A percentile compares a stretch with the other conserved stretches of the same genome.
Conservation (phyloP, 2,329 filamentous ascomycete species). For the Stagonosporopsis chrysanthemi region DNA sequence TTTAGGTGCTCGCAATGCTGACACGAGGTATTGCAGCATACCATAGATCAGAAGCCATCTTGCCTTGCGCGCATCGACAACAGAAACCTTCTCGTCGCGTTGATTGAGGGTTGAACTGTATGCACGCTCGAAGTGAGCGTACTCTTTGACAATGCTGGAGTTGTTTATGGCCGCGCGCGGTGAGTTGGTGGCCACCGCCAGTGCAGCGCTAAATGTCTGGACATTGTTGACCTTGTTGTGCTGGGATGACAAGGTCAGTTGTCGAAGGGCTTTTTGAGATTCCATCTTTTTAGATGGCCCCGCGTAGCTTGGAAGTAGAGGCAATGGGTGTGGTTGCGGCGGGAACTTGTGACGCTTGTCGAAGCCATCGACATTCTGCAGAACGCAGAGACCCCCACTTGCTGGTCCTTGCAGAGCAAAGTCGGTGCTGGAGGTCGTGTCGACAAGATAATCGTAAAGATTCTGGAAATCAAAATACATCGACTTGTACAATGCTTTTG, state of each 20-base stretch:
- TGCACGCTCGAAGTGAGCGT: constrained; percentile 73
- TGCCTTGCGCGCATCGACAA: constrained; percentile 75
- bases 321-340: constrained; percentile 70
- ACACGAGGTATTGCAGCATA: constrained; percentile 74
- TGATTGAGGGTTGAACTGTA: constrained; percentile 59
- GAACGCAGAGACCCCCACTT: constrained; percentile 72
- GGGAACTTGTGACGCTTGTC: constrained; percentile 67
- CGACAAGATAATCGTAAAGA: constrained; percentile 75
- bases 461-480: constrained; percentile 75
- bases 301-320: constrained; percentile 64
- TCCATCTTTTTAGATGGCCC: constrained; percentile 43
- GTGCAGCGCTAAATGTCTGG: constrained; percentile 61
- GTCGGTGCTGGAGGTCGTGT: constrained; percentile 62
- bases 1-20: constrained; percentile 66
- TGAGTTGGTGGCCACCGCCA: constrained; percentile 59
- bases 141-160: constrained; percentile 69
- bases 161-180: constrained; percentile 46
- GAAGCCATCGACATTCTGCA: constrained; percentile 73
- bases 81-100: constrained; percentile 64
- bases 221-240: constrained; percentile 58
- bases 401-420: constrained; percentile 62
- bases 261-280: constrained; percentile 45
- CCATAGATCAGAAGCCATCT: constrained; percentile 81
- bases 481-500: constrained; percentile 63
- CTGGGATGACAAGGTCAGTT: constrained; percentile 46